A percentile compares a stretch with the other conserved stretches of the same genome.
phyloP scores from a whole-genome alignment of 2,329 filamentous ascomycete genomes.

The Botrytis pseudocinerea region DNA sequence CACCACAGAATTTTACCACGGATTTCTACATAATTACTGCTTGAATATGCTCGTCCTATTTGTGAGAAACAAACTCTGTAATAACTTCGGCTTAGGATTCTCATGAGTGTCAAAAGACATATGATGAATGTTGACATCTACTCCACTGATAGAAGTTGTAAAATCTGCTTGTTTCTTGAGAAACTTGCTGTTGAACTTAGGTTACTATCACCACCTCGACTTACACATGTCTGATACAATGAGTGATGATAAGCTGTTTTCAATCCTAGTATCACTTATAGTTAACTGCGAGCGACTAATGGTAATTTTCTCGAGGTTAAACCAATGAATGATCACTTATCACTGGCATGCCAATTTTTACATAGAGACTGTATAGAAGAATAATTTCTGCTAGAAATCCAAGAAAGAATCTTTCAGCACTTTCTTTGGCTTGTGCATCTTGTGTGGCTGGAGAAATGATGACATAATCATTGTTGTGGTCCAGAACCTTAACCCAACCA shows the following conservation, averaged over 20 bases:
- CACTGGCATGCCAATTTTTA: background rate
- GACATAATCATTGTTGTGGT: conserved; percentile 4
- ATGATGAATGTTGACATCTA: background rate
- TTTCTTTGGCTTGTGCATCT: background rate
- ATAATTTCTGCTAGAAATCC: background rate
- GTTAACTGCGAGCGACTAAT: background rate
- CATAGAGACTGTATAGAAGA: background rate
- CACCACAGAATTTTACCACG: background rate
- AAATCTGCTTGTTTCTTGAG: too few relatives aligned
- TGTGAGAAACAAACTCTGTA: background rate
- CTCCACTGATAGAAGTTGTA: background rate
- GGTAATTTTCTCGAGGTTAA: background rate
- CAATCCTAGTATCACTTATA: background rate
- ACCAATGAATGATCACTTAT: background rate
- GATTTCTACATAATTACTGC: background rate
- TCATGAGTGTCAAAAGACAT: background rate
- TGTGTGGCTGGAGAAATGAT: background rate
- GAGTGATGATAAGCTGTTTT: background rate
- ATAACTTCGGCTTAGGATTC: background rate
- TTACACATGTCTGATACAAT: background rate
- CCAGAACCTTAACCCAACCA: conserved; percentile 7
- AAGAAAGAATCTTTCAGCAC: background rate
- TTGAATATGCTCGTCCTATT: background rate
- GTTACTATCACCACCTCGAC: background rate
- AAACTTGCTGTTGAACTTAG: background rate